Evolutionary conservation across 2,329 filamentous ascomycete genomes (phyloP), one percentile per base, ranked within the genome.

Genomic region (Fusarium stilboides): DNA sequence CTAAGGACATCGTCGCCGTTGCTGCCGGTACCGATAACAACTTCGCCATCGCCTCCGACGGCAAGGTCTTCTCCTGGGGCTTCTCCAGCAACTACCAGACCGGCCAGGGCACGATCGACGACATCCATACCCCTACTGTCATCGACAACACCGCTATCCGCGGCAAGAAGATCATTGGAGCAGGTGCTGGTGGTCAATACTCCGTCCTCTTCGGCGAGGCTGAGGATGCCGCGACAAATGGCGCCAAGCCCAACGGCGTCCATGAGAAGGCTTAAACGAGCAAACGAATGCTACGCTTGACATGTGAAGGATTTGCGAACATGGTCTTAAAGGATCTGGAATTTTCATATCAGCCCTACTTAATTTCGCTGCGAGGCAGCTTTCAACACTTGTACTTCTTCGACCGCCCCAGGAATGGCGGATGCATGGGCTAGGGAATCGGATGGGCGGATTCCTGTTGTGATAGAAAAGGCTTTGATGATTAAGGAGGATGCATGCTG

Each of bases 131-230:
- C 24, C 93, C 94, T 0, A 96, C 92, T 0, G 75, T 91, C 49
- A 92, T 98, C 57, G 92, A 97, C 75, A 97, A 97, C 82, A 92
- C 90, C 14, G 94, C 94, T 42, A 88, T 96, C 28, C 87, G 89
- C 31, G 92, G 88, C 42, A 90, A 91, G 80, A 89, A 90, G 78
- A 85, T 98, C 43, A 85, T 89, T 34, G 93, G 87, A 80, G 92
- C 92, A n/a, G 93, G 92, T 43, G 91, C 91, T n/a, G 94, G 95
- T 69, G 94, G 94, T 7, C 94, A 98, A 77, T 98, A 89, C 78
- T 91, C 90, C 2, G 80, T 93, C 24, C 73, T 93, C n/a, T 84
- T 85, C 12, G 85, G 86, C 54, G 76, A 77, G 62, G 72, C 81
- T 24, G 76, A 77, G 20, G 75, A 74, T 12, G 68, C 46, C 49